Base-by-base conservation (phyloP, 179 eudicot species). In the Patellifolia procumbens region DNA sequence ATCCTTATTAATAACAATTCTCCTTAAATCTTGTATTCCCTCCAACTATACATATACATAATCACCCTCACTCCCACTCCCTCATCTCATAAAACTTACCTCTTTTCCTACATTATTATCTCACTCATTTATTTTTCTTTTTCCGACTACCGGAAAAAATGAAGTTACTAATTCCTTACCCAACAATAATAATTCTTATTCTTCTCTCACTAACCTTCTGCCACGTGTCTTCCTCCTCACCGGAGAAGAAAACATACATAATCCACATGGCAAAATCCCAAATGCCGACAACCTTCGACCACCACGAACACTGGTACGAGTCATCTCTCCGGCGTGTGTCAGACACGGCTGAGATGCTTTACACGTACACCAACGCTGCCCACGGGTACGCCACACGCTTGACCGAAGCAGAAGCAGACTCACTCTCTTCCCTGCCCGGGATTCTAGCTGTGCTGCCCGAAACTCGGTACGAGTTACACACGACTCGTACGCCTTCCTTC, bases 301-400 rank as follows among this genome's bases (percentile, higher is more conserved):
- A 78, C 73, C 94, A 86, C 70, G 32, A 62, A 0, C 81, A 73
- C 65, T 87, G 93, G 97, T 92, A 85, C 79, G 85, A 85, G 75
- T 85, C 95, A 1, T 92, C 95, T 0, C 93, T 92, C 77, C 83
- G 76, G 55, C 82, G 90, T 20, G 89, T 86, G 32, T 89, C 97
- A 24, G 84, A 76, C 68, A 68, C 88, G 26, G 88, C 93, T 26
- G 78, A 88, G 74, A 82, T 89, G 83, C 72, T 92, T 16, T 92
- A 92, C 83, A 84, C 91, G 6, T 92, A 92, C 89, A 66, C 70
- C 55, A 87, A 59, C 80, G 91, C 86, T 12, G 74, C 85, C 4
- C 93, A 92, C 65, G 95, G 97, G n/a, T 92, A 86, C 81, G 83
- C 97, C 7, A 83, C 95, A 31, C 80, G 89, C 6, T 76, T 92